Percentiles rank a stretch among this genome's conserved stretches.
Evolutionary conservation across 345 rosid genomes (phyloP).

Genomic region (Psidium friedrichsthalianum): DNA sequence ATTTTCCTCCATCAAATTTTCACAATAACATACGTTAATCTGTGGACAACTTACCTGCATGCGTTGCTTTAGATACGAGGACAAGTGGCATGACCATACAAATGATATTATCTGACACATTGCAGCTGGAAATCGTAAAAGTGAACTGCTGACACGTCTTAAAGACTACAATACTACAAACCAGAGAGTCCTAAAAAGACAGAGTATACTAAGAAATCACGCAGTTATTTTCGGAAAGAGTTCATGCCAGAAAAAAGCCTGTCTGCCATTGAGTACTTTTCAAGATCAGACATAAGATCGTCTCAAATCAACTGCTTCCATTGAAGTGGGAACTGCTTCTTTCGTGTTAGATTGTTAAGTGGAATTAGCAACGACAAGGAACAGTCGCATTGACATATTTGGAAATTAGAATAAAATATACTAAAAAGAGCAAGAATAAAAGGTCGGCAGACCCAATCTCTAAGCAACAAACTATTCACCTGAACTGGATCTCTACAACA

Average conservation of each 20-base stretch:
- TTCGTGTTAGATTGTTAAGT: background rate
- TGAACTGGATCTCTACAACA: constrained; percentile 97
- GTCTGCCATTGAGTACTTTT: background rate
- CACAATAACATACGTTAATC: background rate
- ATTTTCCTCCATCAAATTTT: too few relatives aligned
- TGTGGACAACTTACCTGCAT: background rate
- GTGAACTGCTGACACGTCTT: background rate
- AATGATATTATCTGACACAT: background rate
- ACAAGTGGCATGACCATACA: background rate
- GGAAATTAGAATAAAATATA: background rate
- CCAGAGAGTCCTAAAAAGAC: background rate
- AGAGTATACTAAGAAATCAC: background rate
- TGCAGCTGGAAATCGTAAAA: background rate
- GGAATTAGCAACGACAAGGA: background rate
- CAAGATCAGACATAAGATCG: background rate
- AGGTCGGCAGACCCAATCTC: background rate
- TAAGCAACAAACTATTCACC: constrained; percentile 29
- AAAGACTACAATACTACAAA: background rate
- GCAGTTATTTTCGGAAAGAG: background rate
- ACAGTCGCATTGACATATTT: background rate
- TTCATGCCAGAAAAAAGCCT: background rate
- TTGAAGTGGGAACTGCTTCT: background rate
- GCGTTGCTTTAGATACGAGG: background rate
- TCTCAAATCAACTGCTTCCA: background rate
- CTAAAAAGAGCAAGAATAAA: background rate